Evolutionary conservation across 768 basidiomycete species (phyloP).

Genomic region (Lentinula sp.): DNA sequence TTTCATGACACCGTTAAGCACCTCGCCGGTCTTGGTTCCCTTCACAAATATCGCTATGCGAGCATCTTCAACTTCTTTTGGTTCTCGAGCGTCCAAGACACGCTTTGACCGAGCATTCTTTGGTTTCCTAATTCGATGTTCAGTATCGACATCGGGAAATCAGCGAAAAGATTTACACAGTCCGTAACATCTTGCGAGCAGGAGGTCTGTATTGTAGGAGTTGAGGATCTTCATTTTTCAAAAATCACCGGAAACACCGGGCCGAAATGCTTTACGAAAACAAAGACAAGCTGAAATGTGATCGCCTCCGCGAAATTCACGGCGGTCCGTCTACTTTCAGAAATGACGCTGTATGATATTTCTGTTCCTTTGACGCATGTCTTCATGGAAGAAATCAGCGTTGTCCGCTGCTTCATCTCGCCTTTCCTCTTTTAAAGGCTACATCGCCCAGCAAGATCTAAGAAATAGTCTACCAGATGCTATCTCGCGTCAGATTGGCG

Average conservation of each 20-base stretch:
- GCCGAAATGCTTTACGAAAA: not conserved
- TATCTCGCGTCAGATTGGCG: conserved; percentile 16
- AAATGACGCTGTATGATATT: not conserved
- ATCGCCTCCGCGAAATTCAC: not conserved
- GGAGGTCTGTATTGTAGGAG: not conserved
- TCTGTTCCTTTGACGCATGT: not conserved
- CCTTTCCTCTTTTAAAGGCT: conserved; percentile 39
- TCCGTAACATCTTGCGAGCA: conserved; percentile 7
- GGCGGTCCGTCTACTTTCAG: not conserved
- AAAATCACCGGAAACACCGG: not conserved
- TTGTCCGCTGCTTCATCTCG: conserved; percentile 24
- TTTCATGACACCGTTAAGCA: conserved; percentile 75
- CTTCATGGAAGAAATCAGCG: conserved; percentile 22
- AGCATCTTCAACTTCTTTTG: conserved; percentile 86
- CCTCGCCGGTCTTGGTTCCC: conserved; percentile 81
- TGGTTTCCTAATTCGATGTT: conserved; percentile 48
- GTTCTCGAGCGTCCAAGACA: conserved; percentile 76
- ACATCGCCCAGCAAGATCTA: conserved; percentile 33
- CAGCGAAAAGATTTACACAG: conserved; percentile 4
- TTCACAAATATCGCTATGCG: conserved; percentile 88
- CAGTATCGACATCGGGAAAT: not conserved
- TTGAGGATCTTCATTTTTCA: no score
- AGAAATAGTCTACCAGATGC: conserved; percentile 14
- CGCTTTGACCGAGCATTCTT: conserved; percentile 95
- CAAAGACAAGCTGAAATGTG: not conserved